Evolutionary conservation across 768 basidiomycete species (phyloP), one percentile per base, ranked within the genome.

Genomic region (Lactarius sanguifluus): DNA sequence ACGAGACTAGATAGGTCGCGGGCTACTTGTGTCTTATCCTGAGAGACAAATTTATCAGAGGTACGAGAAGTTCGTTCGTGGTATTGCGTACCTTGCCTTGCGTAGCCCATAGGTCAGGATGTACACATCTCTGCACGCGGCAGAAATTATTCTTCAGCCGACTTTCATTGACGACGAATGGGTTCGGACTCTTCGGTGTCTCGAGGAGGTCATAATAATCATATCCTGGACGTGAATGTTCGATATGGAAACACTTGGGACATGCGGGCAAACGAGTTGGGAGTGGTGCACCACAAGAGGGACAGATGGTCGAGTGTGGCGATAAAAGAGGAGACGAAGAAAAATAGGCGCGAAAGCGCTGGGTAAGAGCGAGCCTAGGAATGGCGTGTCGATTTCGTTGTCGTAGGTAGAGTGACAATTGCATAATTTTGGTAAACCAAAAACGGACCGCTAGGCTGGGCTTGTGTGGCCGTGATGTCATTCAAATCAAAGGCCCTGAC

Each of bases 101-200:
- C 36, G 85, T 83, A 40, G 86, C 83, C 89, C 91, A 96, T 15
- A 86, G 81, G 75, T 98, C 95, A 0, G 95, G 95, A 79, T 98
- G 95, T 60, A 92, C 87, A 25, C 85, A 78, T 25, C 86, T 81
- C 73, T 96, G 95, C 3, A 90, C 85, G 54, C 82, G 78, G 40
- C 90, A 79, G 74, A 93, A 96, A 34, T 83, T 81, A 40, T 79
- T 78, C 75, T 86, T 88, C 65, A 97, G 77, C n/a, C 81, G 77
- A 1, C 76, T 71, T 18, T 82, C 71, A 73, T 94, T 86, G 52
- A 98, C 77, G 18, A 81, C 75, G 76, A 93, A 96, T 9, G 88
- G 88, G 73, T 91, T 91, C 0, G 85, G 83, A 20, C 79, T 78
- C 41, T 82, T 80, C 0, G 87, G 79, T 45, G 92, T 77, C 32